Base-by-base conservation (phyloP, 345 rosid species). In the Syzygium jambos region DNA sequence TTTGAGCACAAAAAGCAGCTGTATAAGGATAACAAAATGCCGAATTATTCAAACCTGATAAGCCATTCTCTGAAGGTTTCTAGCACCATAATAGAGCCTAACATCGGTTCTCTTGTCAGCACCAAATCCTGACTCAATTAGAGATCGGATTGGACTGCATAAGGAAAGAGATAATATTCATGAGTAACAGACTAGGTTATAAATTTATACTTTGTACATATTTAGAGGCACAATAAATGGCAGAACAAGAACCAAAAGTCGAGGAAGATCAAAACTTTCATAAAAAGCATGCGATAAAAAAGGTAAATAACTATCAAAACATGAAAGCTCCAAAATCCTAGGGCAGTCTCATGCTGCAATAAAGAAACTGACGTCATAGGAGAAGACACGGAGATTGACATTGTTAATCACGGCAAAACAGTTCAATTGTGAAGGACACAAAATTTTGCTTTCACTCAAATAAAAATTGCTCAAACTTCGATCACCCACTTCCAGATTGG, bases 11-110 rank as follows among this genome's bases (percentile, higher is more conserved):
- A 87, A 78, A 43, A 25, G 52, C 38, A 78, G 27, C 46, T 1
- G 0, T 13, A 59, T 0, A 46, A 34, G 9, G 43, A 49, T 51
- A 38, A 29, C 3, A 52, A 51, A 23, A 27, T 8, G 38, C 51
- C 86, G 11, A 86, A 52, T 89, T 80, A 86, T 87, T 9, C 92
- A 88, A 91, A 98, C 99, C 98, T 95, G 98, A 88, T 96, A 98
- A 87, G 99, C 99, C 98, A 98, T 96, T 90, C 98, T 95, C 90
- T 88, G 90, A 46, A 98, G 96, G 93, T 94, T 98, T 93, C 99
- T 94, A 65, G 97, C 99, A 49, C 99, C 99, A 85, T 98, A 98
- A 90, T 96, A 98, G 51, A 98, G 94, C 91, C 99, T 94, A 34
- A 95, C 99, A 77, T 96, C 97, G 9, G 94, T 90, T 92, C 99